Evolutionary conservation across 1,284 basidiomycete genomes (phyloP).

Genomic region (Rhizoctonia solani): DNA sequence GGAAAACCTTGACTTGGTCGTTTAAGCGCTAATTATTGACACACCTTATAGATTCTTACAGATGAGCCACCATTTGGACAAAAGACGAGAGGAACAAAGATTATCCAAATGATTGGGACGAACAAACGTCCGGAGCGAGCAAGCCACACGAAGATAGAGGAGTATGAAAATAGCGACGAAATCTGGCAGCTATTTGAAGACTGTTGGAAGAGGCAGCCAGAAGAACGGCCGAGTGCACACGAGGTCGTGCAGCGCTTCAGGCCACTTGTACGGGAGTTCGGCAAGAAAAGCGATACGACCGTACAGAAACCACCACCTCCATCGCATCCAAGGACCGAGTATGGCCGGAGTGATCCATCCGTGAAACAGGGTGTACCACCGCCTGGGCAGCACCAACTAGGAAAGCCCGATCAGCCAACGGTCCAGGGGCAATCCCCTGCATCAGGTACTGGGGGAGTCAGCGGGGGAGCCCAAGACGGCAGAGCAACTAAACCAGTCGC

Average conservation of each 20-base stretch:
- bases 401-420: neutral
- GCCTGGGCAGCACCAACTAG: neutral
- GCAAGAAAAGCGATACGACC: neutral
- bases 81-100: constrained; percentile 2
- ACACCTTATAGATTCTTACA: constrained; percentile 10
- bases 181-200: constrained; percentile 19
- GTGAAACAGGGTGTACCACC: neutral
- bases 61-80: constrained; percentile 15
- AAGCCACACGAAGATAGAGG: constrained; percentile 19
- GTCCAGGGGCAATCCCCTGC: neutral
- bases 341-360: neutral
- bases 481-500: neutral
- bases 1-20: too few species aligned
- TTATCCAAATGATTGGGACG: neutral
- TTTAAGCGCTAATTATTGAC: neutral
- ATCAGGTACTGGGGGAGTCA: neutral
- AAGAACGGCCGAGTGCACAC: constrained; percentile 3
- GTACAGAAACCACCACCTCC: neutral
- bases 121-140: neutral
- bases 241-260: neutral
- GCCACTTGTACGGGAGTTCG: neutral
- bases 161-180: neutral
- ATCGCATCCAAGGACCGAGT: neutral
- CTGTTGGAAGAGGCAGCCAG: constrained; percentile 17
- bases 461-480: neutral